A percentile compares a stretch with the other conserved stretches of the same genome.
Evolutionary conservation across 106 monocot species (phyloP).

Genomic region (Allium cepa): DNA sequence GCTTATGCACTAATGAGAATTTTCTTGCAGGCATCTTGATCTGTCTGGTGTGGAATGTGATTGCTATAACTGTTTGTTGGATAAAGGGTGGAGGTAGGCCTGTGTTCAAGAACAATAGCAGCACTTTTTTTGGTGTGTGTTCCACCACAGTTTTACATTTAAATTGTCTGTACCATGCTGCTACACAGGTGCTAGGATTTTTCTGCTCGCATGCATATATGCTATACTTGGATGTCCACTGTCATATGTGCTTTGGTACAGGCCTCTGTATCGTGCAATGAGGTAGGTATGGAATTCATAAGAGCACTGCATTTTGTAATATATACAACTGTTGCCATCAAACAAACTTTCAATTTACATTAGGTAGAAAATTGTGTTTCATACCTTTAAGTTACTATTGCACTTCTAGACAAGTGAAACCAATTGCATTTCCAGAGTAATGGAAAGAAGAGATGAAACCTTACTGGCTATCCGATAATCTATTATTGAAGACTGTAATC

Average conservation of each 20-base stretch:
- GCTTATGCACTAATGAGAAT: too few species aligned
- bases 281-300: constrained; percentile 29
- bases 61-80: constrained; percentile 30
- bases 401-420: too few species aligned
- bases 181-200: constrained; percentile 74
- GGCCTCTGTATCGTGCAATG: constrained; percentile 91
- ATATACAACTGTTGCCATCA: too few species aligned
- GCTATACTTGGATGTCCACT: constrained; percentile 76
- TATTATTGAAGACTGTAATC: too few species aligned
- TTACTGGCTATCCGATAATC: too few species aligned
- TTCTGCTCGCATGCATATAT: constrained; percentile 87
- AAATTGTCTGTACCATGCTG: neutral
- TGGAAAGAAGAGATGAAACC: too few species aligned
- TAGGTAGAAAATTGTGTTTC: too few species aligned
- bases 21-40: constrained; percentile 14
- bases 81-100: constrained; percentile 44
- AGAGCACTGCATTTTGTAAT: too few species aligned
- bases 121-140: neutral
- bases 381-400: too few species aligned
- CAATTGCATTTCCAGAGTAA: too few species aligned
- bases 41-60: constrained; percentile 27
- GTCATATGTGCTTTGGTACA: constrained; percentile 91
- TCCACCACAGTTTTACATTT: neutral
- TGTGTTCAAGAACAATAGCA: neutral
- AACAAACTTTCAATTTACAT: too few species aligned